Percentiles rank a stretch among this genome's conserved stretches.
Evolutionary conservation across 495 filamentous ascomycete genomes (phyloP).

Genomic region (Apiosordaria backusii): DNA sequence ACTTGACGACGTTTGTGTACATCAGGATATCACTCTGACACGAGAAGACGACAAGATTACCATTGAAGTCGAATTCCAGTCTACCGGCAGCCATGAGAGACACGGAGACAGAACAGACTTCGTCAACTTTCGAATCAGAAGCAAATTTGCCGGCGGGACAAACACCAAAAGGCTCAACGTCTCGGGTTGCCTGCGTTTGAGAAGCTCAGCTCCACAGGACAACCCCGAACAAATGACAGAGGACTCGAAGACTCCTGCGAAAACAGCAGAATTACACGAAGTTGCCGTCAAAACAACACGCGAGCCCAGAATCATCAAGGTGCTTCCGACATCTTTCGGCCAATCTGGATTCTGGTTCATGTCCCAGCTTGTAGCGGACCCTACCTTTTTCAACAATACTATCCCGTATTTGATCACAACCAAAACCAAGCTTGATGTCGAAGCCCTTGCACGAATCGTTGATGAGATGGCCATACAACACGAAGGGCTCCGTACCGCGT

Average conservation of each 20-base stretch:
- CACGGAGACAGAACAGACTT: conserved; percentile 16
- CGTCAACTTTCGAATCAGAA: conserved; percentile 13
- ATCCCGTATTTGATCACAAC: conserved; percentile 17
- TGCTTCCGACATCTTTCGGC: conserved; percentile 32
- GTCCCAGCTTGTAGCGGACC: conserved; percentile 31
- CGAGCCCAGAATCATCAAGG: conserved; percentile 5
- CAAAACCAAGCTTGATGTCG: conserved; percentile 8
- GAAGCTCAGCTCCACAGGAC: conserved; percentile 1
- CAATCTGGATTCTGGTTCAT: conserved; percentile 47
- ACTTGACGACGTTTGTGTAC: conserved; percentile 12
- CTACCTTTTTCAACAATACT: conserved; percentile 35
- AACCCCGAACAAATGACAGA: not conserved
- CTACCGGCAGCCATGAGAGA: conserved; percentile 13
- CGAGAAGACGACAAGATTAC: conserved; percentile 4
- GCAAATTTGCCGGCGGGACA: not conserved
- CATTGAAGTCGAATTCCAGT: conserved; percentile 9
- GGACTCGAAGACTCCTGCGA: no score
- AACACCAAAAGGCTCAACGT: conserved; percentile 1
- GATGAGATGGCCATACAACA: conserved; percentile 15
- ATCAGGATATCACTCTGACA: conserved; percentile 8
- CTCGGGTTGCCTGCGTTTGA: conserved; percentile 6
- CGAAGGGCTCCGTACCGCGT: conserved; percentile 21
- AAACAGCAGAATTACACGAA: no score
- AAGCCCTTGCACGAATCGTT: conserved; percentile 6
- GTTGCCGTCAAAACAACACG: no score